Percentiles rank a stretch among this genome's conserved stretches.
These are phyloP conservation scores for Casuarina glauca DNA, from an alignment of 306 rosid species.

Conservation along the genomic window DNA sequence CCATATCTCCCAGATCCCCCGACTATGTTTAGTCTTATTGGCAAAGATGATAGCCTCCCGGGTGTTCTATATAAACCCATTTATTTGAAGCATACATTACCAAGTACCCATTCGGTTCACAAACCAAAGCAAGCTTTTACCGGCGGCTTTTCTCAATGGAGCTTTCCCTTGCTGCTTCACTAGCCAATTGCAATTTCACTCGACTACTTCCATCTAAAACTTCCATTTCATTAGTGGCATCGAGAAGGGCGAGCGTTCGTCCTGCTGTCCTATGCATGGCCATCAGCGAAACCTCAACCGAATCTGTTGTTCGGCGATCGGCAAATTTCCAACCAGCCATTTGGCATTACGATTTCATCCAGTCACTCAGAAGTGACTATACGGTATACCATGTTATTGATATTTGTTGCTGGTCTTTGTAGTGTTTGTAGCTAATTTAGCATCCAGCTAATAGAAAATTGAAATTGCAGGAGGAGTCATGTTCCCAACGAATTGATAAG, in stretches of 20 bases:
- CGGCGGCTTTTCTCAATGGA: neutral
- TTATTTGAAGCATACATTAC: no score
- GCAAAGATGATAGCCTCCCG: no score
- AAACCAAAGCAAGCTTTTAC: neutral
- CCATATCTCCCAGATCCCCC: neutral
- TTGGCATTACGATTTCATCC: conserved; percentile 22
- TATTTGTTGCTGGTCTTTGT: neutral
- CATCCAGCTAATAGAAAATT: neutral
- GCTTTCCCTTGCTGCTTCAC: neutral
- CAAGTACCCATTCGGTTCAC: neutral
- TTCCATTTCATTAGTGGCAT: neutral
- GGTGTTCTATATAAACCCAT: no score
- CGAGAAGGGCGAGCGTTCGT: neutral
- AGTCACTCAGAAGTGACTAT: conserved; percentile 13
- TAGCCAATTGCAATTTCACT: neutral
- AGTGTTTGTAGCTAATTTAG: no score
- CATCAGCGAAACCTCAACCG: neutral
- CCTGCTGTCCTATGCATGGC: neutral
- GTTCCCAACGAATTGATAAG: neutral
- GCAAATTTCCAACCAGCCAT: conserved; percentile 27
- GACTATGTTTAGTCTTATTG: neutral
- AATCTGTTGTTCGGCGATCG: conserved; percentile 10
- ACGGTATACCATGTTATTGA: neutral
- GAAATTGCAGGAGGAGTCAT: conserved; percentile 13
- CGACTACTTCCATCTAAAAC: neutral